Base-by-base conservation (phyloP, 2,329 filamentous ascomycete species). In the Parafenestella ontariensis region DNA sequence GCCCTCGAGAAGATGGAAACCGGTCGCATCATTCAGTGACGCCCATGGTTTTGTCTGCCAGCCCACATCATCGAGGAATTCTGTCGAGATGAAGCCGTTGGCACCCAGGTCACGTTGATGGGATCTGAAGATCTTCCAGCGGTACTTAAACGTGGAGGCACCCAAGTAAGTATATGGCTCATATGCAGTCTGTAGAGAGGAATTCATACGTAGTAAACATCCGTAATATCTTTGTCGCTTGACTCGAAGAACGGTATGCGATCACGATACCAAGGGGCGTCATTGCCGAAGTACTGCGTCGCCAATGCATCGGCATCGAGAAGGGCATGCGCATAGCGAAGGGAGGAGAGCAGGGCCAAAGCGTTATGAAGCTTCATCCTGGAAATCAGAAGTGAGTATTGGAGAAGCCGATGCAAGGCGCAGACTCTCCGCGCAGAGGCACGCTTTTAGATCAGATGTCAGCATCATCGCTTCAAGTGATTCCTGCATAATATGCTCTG, bases 101-200 rank as follows among this genome's bases (percentile, higher is more conserved):
- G 71, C 52, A 8, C 78, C 78, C 0, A 79, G 65, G 48, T 80
- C 78, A 23, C 78, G 74, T 59, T 79, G 78, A 52, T 80, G 78
- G 0, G 77, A 70, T 2, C 78, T 73, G 64, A 78, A 80, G 23
- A 80, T 69, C 23, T 70, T 73, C 78, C 77, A 79, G 28, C 78
- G 77, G 55, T 80, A 80, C 31, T 34, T 6, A 34, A n/a, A 15
- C 13, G 4, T 4, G 31, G 17, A 13, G 4, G 5, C 13, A 15
- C n/a, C n/a, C n/a, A 34, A 34, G 13, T 34, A n/a, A 34, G 31
- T 34, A 13, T 31, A 34, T 34, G 13, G 13, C 15, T 17, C 31
- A 34, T 5, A 5, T n/a, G 31, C 8, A n/a, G 13, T 34, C 17
- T 34, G 5, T 34, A 17, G 2, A n/a, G 5, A 5, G 31, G 15